Evolutionary conservation across 2,329 filamentous ascomycete genomes (phyloP).

Genomic region (Pseudocercospora fijiensis): DNA sequence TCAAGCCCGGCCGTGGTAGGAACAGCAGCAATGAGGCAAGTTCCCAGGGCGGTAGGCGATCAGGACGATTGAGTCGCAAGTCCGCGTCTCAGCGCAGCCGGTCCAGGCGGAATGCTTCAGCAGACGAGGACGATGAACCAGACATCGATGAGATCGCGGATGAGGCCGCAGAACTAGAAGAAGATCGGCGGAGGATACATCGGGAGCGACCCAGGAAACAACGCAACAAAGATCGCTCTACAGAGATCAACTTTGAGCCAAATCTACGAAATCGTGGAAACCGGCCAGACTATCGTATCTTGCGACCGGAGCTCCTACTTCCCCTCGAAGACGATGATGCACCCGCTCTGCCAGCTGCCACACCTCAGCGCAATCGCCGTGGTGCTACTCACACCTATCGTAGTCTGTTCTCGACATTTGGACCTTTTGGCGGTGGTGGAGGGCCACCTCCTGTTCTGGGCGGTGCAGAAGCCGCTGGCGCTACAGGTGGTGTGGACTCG

Average conservation of each 20-base stretch:
- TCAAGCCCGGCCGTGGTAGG: slow-evolving; percentile 46
- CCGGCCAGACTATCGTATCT: slow-evolving; percentile 81
- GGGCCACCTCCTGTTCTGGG: slow-evolving; percentile 69
- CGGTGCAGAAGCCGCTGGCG: slow-evolving; percentile 71
- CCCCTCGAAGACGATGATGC: slow-evolving; percentile 75
- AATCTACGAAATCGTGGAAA: slow-evolving; percentile 64
- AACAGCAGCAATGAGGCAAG: slow-evolving; percentile 47
- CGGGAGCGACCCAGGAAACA: slow-evolving; percentile 39
- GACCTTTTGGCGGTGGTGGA: slow-evolving; percentile 85
- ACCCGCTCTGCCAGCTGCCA: slow-evolving; percentile 61
- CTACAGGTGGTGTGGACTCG: slow-evolving; percentile 78
- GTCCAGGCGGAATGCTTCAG: slow-evolving; percentile 46
- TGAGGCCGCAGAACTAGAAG: slow-evolving; percentile 59
- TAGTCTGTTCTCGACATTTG: slow-evolving; percentile 82
- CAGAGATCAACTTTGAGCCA: slow-evolving; percentile 42
- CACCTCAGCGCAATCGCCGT: slow-evolving; percentile 61
- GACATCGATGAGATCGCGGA: slow-evolving; percentile 53
- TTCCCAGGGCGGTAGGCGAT: slow-evolving; percentile 47
- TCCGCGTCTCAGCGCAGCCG: slow-evolving; percentile 49
- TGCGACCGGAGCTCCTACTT: slow-evolving; percentile 68
- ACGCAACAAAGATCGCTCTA: slow-evolving; percentile 25
- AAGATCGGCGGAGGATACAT: slow-evolving; percentile 48
- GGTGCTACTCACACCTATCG: slow-evolving; percentile 65
- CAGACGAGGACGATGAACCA: slow-evolving; percentile 47
- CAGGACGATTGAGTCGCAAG: slow-evolving; percentile 52